Base-by-base conservation (phyloP, 768 basidiomycete genomes). In the Cyathus striatus region DNA sequence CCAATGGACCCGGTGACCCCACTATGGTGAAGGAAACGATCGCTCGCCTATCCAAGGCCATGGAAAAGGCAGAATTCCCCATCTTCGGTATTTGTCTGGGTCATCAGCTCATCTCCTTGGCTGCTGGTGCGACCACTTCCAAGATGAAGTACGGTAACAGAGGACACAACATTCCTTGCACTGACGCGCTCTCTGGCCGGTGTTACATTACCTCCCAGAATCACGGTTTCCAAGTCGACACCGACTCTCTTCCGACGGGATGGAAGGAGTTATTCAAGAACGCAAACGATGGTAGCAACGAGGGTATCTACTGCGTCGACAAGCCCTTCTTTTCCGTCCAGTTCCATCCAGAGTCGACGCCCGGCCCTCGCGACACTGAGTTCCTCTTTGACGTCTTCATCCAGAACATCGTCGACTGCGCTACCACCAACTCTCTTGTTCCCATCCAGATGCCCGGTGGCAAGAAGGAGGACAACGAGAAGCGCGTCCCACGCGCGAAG, bases 141-240 rank as follows among this genome's bases (percentile, higher is more conserved):
- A 99, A 99, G 68, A 98, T 99, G 93, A 97, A 97, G 71, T 98
- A 98, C 62, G 96, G 96, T 27, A 99, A 99, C 58, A 90, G 96
- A 49, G 96, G 96, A 3, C 93, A 97, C 61, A 99, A 99, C 64
- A 91, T 99, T 58, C 96, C 96, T 3, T 98, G 95, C 62, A 98
- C 90, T 14, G 90, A 93, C 61, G 78, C 86, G 32, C 75, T 95
- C 42, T 91, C 90, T 38, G 96, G 94, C 23, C 76, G 96, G 42
- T 99, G 96, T 70, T 99, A 98, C 63, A 98, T 99, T 70, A 99
- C 96, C 27, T 92, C 89, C 56, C 96, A 99, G 66, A 99, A 99
- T 61, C 96, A 99, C 66, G 96, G 96, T 49, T 99, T 83, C 69
- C 86, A 98, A 60, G 96, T 98, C 49, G 86, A 99, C 58, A 74